phyloP scores from a whole-genome alignment of 2,329 filamentous ascomycete species.

The Helminthosporium solani region DNA sequence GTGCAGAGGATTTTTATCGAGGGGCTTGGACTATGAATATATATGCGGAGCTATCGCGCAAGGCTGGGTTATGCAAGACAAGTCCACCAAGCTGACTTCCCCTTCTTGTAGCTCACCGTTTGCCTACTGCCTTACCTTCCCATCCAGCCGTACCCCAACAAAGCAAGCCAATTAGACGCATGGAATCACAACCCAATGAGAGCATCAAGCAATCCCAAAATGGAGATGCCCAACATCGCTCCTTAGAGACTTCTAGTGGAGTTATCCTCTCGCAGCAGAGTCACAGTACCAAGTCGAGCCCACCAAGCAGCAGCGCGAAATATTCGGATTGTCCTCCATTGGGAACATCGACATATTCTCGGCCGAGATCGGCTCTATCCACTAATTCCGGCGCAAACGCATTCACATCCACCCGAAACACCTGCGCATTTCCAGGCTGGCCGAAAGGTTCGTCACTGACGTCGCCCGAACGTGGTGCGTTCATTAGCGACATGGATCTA shows the following conservation, averaged over 20 bases:
- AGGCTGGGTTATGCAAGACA: constrained; percentile 1
- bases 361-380: not conserved
- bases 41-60: constrained; percentile 2
- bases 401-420: not conserved
- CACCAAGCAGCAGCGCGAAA: not conserved
- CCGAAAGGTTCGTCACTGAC: constrained; percentile 6
- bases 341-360: no score
- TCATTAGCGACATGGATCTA: constrained; percentile 6
- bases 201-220: no score
- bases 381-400: constrained; percentile 3
- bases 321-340: no score
- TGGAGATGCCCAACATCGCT: no score
- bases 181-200: no score
- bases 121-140: constrained; percentile 3
- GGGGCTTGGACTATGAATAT: not conserved
- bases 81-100: not conserved
- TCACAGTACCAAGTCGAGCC: constrained; percentile 3
- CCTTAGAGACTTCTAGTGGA: no score
- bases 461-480: constrained; percentile 3
- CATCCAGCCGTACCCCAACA: not conserved
- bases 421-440: constrained; percentile 6
- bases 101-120: constrained; percentile 1
- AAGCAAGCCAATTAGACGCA: no score
- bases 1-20: no score
- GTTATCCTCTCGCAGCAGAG: no score